Evolutionary conservation across 2,329 filamentous ascomycete species (phyloP), one percentile per base, ranked within the genome.

Genomic region (Gnomoniopsis smithogilvyi): DNA sequence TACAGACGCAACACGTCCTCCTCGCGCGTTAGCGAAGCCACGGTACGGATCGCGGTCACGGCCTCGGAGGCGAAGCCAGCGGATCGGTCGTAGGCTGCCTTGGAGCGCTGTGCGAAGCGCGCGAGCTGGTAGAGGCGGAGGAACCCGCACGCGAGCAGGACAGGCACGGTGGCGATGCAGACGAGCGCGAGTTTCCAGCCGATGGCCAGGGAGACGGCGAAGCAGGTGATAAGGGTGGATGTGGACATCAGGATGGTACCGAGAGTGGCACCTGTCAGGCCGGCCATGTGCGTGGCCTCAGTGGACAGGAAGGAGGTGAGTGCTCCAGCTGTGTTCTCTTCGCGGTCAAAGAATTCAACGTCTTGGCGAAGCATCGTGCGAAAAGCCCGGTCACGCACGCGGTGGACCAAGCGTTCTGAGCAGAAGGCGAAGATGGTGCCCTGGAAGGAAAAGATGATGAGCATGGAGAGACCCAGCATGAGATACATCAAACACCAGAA

Each of bases 401-500:
- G 87, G 70, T 91, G 90, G 56, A 97, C 84, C 24, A 98, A 82
- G 45, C 86, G 83, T 76, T 96, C 91, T n/a, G 92, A 95, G 75
- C 91, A 93, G 67, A 86, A 87, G 19, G 92, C 93, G 66, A 98
- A 93, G 2, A 87, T 78, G 54, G 90, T 67, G 53, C 92, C 92
- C 67, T 94, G 89, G 6, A 76, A 73, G 21, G 81, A 73, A 66
- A 89, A 92, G 6, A 87, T 80, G 56, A 93, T 71, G 60, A 96
- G 84, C 68, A 90, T 84, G 11, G 89, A 85, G 56, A 92, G 73
- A 2, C 86, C 92, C 56, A 97, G 80, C 82, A 96, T 92, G 64
- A 93, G 81, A 73, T 89, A 96, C 92, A 96, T 96, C 67, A 87
- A 76, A 58, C 86, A 87, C 92, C 92, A 97, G 72, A 96, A 96